Percentiles rank a stretch among this genome's conserved stretches.
These are phyloP conservation scores for Lonicera japonica DNA, from an alignment of 129 eudicot genomes.

Conservation along the genomic window DNA sequence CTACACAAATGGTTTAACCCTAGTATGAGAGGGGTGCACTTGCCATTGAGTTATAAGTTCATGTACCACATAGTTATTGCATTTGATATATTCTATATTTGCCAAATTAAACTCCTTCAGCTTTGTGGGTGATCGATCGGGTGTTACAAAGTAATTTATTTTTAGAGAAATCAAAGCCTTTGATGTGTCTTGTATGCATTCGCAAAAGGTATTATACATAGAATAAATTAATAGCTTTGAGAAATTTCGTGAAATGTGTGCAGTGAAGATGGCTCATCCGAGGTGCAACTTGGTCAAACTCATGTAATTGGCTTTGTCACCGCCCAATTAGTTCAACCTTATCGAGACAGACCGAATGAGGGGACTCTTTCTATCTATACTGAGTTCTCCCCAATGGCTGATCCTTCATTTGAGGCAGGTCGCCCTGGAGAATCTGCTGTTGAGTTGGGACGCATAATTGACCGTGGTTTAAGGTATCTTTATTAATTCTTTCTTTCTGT, in stretches of 20 bases:
- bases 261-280: slow-evolving; percentile 94
- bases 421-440: slow-evolving; percentile 87
- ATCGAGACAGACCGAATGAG: slow-evolving; percentile 82
- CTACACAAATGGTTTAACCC: no score
- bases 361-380: slow-evolving; percentile 72
- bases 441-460: slow-evolving; percentile 80
- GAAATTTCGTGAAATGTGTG: slow-evolving; percentile 9
- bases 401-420: slow-evolving; percentile 87
- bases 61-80: no score
- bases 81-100: no score
- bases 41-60: no score
- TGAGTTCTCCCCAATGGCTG: slow-evolving; percentile 96
- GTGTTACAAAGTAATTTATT: no score
- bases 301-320: slow-evolving; percentile 86
- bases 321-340: slow-evolving; percentile 82
- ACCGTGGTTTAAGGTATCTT: slow-evolving; percentile 85
- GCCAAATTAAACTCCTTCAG: no score
- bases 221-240: no score
- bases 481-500: not conserved
- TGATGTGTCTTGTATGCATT: no score
- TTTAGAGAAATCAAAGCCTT: no score
- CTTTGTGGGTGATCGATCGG: no score
- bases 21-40: no score
- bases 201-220: no score
- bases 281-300: slow-evolving; percentile 91